Conservation (phyloP, 306 rosid species). For the Medicago truncatula region DNA sequence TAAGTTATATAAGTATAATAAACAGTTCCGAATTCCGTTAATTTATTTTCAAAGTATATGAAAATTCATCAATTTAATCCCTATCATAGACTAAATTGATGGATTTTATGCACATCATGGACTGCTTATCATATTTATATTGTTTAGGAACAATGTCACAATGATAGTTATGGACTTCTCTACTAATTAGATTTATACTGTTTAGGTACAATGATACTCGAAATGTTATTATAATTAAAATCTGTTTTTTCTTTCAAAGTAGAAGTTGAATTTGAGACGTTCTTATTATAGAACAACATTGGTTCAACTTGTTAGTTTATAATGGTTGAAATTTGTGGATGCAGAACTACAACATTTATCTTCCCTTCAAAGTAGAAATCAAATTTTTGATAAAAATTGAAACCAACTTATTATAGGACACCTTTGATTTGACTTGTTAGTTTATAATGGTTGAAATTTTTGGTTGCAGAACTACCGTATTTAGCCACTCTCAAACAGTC, state of each 20-base stretch:
- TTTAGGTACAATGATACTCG: background rate
- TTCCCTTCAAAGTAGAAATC: no score
- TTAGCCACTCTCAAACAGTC: conserved; percentile 53
- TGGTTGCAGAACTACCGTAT: conserved; percentile 46
- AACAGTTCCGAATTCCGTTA: no score
- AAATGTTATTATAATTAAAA: background rate
- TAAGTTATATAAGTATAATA: no score
- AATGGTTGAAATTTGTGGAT: conserved; percentile 4
- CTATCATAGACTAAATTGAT: background rate
- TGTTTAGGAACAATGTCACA: no score
- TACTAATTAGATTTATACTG: no score
- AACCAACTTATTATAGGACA: background rate
- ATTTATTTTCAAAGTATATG: no score
- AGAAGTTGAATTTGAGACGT: no score
- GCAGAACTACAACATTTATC: conserved; percentile 42
- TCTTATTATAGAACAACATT: background rate
- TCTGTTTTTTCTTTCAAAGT: no score
- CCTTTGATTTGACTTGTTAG: background rate
- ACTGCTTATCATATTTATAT: no score
- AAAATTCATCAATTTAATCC: no score
- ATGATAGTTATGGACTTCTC: no score
- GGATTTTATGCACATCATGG: background rate
- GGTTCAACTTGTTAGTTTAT: background rate
- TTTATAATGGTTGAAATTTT: conserved; percentile 3
- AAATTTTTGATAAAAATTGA: no score